Base-by-base conservation (phyloP, 768 basidiomycete species). In the Neoboletus brunneissimus region DNA sequence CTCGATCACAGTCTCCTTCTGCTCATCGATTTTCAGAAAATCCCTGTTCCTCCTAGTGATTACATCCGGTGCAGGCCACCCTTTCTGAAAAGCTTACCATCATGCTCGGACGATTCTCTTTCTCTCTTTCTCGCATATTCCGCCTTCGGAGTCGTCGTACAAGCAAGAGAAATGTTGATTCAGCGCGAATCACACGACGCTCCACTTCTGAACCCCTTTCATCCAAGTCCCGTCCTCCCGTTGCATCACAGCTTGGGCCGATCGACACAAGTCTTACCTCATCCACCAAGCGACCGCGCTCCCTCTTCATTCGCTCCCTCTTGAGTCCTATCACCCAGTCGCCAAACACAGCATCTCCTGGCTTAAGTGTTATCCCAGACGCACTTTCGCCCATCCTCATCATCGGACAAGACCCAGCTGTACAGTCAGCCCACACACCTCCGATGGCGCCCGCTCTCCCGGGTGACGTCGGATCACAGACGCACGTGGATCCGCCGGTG, bases 91-190 rank as follows among this genome's bases (percentile, higher is more conserved):
- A 23, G 43, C 11, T 0, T 12, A 18, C 1, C 22, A 41, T 12
- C 25, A 68, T 67, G 67, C 60, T 65, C 34, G 15, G n/a, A 29
- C 62, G 64, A 32, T 43, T 67, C 27, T 59, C 58, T 2, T 54
- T 61, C 3, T 31, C 54, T 3, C 40, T 69, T 20, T 38, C 55
- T 13, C 68, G 61, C 38, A 16, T 67, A 5, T 61, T 68, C 37
- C 61, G 63, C 45, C 29, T 61, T 34, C 54, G 57, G 11, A 51
- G 15, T 31, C 60, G 65, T 48, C 56, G 58, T 9, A 38, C 37
- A 46, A 18, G 47, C 31, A 56, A 57, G 7, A 34, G n/a, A 15
- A 34, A 23, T 4, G 16, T 15, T 48, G 20, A 23, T 20, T 27
- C 55, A 5, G 22, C 31, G 31, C 32, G 18, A 9, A 12, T n/a